These are phyloP conservation scores for Penicillium egyptiacum DNA, from an alignment of 495 filamentous ascomycete species.

Conservation along the genomic window DNA sequence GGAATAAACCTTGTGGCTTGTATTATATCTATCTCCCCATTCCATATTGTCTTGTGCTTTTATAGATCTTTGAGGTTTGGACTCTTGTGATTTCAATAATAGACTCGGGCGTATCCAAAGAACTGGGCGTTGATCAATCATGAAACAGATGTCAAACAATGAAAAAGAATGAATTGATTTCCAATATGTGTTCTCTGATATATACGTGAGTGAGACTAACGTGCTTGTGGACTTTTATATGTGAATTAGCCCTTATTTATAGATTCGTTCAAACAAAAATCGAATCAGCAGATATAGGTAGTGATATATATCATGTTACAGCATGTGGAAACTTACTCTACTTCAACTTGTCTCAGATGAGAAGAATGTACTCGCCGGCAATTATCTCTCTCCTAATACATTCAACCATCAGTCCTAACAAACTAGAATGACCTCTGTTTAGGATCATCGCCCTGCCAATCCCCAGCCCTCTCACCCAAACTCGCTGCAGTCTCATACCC, in stretches of 20 bases:
- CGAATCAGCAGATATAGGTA: background rate
- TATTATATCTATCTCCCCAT: constrained; percentile 13
- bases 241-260: too few species aligned
- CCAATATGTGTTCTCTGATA: background rate
- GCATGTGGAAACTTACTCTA: background rate
- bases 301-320: background rate
- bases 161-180: background rate
- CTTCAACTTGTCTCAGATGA: background rate
- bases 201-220: too few species aligned
- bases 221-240: too few species aligned
- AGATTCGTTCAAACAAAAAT: too few species aligned
- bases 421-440: too few species aligned
- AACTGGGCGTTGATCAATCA: background rate
- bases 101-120: background rate
- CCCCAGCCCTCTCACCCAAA: too few species aligned
- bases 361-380: background rate
- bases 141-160: background rate
- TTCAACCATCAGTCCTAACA: background rate
- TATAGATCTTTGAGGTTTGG: background rate
- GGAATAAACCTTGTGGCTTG: constrained; percentile 2
- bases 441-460: too few species aligned
- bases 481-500: too few species aligned
- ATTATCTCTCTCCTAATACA: background rate
- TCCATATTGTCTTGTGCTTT: background rate
- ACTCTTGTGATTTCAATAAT: background rate